Evolutionary conservation across 225 moss, liverwort and hornwort species (phyloP), one percentile per base, ranked within the genome.

Genomic region (Pseudoscleropodium purum): DNA sequence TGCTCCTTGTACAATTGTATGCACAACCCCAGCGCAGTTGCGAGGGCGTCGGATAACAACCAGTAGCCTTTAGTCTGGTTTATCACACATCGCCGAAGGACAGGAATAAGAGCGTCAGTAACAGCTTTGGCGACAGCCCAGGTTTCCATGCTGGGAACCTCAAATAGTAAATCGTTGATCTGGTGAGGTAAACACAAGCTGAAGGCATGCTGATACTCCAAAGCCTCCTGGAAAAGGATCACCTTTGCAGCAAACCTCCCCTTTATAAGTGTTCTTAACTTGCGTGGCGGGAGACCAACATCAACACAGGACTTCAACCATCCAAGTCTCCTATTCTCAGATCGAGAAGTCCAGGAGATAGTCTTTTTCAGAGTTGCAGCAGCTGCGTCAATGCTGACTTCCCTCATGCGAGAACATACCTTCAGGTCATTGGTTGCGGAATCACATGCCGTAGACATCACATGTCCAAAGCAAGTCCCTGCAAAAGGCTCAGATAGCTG

Each of bases 221-320:
- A 80, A 5, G 90, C 91, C 90, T 94, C 92, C 63, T 91, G 89
- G 52, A 92, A 89, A 41, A 92, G 73, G 63, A 94, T 90, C 81
- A 90, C 78, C 65, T 84, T 94, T 3, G 90, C 92, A 61, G 94
- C 94, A 34, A 94, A 94, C 83, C 92, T 85, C 19, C 88, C 92
- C 75, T 89, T 90, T 10, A 94, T 89, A 17, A 68, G 89, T 24
- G 91, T 76, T 67, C 91, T 78, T 61, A 94, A 37, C 85, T 91
- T 91, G 75, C 94, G 91, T 43, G 94, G 91, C 52, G 87, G 94
- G 33, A 94, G 90, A 88, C 91, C 91, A 11, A 89, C 90, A 76
- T 94, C 91, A 59, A 87, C 87, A 82, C 94, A 94, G 33, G 90
- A 90, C 75, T 92, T 94, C 87, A 82, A 86, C 94, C 94, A 94